These are phyloP conservation scores for Gamarada debralockiae DNA, from an alignment of 495 filamentous ascomycete genomes.

Conservation along the genomic window DNA sequence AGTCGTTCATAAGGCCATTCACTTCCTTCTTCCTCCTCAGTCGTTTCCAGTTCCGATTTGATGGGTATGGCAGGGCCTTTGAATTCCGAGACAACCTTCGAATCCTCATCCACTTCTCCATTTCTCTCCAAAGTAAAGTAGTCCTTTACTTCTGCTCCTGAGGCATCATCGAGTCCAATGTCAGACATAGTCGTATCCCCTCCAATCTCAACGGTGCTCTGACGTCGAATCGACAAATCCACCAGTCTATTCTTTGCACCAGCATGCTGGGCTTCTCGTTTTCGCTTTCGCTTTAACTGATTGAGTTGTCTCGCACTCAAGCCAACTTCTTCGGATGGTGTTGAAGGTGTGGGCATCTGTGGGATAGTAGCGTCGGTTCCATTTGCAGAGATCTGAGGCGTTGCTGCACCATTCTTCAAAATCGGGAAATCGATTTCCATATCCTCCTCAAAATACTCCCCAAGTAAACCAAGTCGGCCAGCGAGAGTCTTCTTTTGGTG, in stretches of 20 bases:
- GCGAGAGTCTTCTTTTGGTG: constrained; percentile 87
- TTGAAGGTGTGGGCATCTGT: neutral
- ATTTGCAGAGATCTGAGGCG: constrained; percentile 25
- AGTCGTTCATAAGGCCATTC: constrained; percentile 94
- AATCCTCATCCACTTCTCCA: constrained; percentile 73
- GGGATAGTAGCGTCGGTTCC: constrained; percentile 17
- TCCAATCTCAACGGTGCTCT: constrained; percentile 53
- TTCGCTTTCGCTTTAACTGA: constrained; percentile 86
- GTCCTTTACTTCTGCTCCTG: constrained; percentile 49
- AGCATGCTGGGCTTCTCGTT: constrained; percentile 76
- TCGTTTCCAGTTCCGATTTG: constrained; percentile 61
- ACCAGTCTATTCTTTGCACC: constrained; percentile 84
- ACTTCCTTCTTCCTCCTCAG: constrained; percentile 70
- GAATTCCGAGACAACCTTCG: constrained; percentile 92
- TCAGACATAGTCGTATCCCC: constrained; percentile 54
- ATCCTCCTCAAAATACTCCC: constrained; percentile 63
- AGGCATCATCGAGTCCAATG: constrained; percentile 50
- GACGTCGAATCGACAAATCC: constrained; percentile 70
- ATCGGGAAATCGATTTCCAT: constrained; percentile 56
- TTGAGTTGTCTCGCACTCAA: constrained; percentile 92
- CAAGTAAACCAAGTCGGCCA: constrained; percentile 76
- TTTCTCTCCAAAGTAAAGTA: constrained; percentile 83
- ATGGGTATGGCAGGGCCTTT: constrained; percentile 68
- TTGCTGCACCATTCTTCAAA: constrained; percentile 21
- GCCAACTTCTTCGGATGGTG: constrained; percentile 32